Conservation (phyloP, 2,329 filamentous ascomycete species). For the Aspergillus luchuensis region DNA sequence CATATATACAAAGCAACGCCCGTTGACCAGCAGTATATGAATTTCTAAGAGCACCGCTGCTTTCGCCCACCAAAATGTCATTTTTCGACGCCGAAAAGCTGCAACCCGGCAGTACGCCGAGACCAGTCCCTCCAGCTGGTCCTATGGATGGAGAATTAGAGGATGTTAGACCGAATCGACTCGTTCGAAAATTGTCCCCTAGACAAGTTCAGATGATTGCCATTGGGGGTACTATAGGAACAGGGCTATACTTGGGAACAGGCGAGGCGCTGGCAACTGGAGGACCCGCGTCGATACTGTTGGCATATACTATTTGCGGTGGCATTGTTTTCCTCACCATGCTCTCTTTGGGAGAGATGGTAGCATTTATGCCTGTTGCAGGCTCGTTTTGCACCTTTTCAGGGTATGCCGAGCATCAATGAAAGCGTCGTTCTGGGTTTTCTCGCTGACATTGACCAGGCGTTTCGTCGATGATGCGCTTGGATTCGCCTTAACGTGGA, state of each 20-base stretch:
- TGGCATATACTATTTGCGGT: conserved; percentile 60
- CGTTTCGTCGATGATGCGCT: conserved; percentile 50
- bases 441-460: conserved; percentile 22
- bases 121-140: no score
- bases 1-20: no score
- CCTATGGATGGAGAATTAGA: no score
- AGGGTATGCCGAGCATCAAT: conserved; percentile 37
- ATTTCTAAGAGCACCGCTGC: no score
- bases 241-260: conserved; percentile 64
- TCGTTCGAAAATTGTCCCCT: conserved; percentile 59
- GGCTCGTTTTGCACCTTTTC: conserved; percentile 60
- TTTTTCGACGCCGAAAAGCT: no score
- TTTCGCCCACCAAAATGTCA: no score
- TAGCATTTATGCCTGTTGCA: conserved; percentile 58
- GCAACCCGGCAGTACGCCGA: no score
- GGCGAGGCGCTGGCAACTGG: conserved; percentile 62
- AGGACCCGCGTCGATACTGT: conserved; percentile 61
- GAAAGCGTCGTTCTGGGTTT: neutral
- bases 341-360: conserved; percentile 63
- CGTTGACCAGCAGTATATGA: no score
- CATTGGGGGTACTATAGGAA: conserved; percentile 50
- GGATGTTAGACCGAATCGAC: conserved; percentile 46
- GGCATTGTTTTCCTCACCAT: conserved; percentile 62
- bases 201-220: conserved; percentile 71
- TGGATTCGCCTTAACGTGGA: conserved; percentile 50